A percentile compares a stretch with the other conserved stretches of the same genome.
phyloP scores from a whole-genome alignment of 2,329 filamentous ascomycete genomes.

The Trichoderma sp. region DNA sequence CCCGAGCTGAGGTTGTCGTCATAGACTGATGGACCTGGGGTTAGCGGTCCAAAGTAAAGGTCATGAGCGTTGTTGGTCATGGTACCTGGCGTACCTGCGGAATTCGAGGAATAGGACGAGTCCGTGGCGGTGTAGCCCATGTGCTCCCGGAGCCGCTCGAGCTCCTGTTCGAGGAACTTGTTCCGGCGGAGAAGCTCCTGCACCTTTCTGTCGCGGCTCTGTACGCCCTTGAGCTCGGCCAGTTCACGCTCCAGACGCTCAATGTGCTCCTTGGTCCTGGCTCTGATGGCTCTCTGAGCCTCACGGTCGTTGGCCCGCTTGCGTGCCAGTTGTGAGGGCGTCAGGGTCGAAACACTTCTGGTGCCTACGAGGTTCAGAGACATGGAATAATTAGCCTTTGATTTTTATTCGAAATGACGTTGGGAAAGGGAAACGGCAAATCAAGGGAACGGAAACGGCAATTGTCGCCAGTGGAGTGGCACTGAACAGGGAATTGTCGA shows the following conservation, averaged over 20 bases:
- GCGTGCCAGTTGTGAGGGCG: constrained; percentile 80
- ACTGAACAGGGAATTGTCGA: background rate
- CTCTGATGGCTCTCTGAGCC: constrained; percentile 81
- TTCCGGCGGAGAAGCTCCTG: constrained; percentile 52
- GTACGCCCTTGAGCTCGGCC: constrained; percentile 59
- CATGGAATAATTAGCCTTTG: background rate
- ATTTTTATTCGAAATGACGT: background rate
- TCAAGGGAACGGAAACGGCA: background rate
- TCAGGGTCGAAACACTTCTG: constrained; percentile 81
- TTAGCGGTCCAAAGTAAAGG: constrained; percentile 22
- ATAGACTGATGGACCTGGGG: constrained; percentile 34
- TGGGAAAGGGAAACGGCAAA: background rate
- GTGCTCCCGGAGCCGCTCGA: constrained; percentile 44
- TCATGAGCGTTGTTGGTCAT: constrained; percentile 19
- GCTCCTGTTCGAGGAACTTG: constrained; percentile 52
- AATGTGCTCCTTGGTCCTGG: constrained; percentile 83
- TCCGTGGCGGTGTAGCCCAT: constrained; percentile 43
- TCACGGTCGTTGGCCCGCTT: constrained; percentile 91
- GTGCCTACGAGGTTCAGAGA: constrained; percentile 43
- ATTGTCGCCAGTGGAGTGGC: background rate
- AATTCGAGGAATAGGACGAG: constrained; percentile 37
- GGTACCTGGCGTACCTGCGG: constrained; percentile 37
- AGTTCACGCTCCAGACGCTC: constrained; percentile 73
- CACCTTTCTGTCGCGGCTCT: constrained; percentile 48
- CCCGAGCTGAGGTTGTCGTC: constrained; percentile 41